Percentiles rank a stretch among this genome's conserved stretches.
Conservation (phyloP, 805 yeast genomes). For the Starmerella bombicola region DNA sequence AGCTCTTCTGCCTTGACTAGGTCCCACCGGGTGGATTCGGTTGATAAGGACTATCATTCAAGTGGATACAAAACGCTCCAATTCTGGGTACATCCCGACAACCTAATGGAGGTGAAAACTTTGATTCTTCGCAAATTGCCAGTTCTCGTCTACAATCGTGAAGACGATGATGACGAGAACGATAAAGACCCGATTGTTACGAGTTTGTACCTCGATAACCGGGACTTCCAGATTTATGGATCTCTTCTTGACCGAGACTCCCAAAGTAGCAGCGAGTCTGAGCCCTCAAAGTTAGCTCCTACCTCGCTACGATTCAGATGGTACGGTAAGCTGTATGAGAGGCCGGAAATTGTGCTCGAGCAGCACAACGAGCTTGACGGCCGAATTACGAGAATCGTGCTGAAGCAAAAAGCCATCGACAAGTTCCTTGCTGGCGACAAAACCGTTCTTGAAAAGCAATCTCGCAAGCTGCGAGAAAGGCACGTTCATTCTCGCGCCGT, state of each 20-base stretch:
- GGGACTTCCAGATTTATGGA: constrained; percentile 72
- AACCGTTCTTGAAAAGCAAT: constrained; percentile 37
- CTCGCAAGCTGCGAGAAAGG: constrained; percentile 50
- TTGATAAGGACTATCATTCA: constrained; percentile 26
- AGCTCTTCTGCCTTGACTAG: constrained; percentile 21
- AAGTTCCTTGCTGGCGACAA: constrained; percentile 49
- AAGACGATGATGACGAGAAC: constrained; percentile 37
- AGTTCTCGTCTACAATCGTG: constrained; percentile 60
- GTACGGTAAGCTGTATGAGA: constrained; percentile 69
- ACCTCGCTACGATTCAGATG: constrained; percentile 79
- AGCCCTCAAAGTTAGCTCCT: constrained; percentile 33
- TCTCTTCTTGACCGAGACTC: constrained; percentile 54
- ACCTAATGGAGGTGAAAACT: constrained; percentile 95
- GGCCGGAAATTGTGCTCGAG: constrained; percentile 70
- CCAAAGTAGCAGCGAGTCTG: background rate
- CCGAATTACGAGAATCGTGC: constrained; percentile 45
- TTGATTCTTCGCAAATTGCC: constrained; percentile 87
- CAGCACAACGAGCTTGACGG: constrained; percentile 43
- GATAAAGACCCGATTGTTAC: constrained; percentile 68
- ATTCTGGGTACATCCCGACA: constrained; percentile 96
- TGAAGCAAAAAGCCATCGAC: constrained; percentile 74
- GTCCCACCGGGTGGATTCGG: constrained; percentile 28
- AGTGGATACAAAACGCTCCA: constrained; percentile 46
- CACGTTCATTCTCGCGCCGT: constrained; percentile 43
- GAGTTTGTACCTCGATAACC: constrained; percentile 77